Evolutionary conservation across 2,329 filamentous ascomycete species (phyloP).

Genomic region (Hypoxylon sp.): DNA sequence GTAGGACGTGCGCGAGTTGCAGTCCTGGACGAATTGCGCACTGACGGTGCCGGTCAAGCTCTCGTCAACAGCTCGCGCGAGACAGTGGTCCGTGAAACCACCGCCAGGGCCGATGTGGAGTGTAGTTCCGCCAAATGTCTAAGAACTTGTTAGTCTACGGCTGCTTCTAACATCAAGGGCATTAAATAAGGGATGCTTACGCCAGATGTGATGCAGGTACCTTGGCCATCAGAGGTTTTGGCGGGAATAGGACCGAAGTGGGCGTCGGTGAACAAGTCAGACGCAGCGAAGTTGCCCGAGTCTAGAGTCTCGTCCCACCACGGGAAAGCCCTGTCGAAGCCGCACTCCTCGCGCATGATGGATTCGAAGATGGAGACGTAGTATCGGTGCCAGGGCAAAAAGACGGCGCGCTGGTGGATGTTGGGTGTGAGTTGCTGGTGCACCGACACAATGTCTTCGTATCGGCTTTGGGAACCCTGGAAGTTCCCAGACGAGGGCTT

Average conservation of each 20-base stretch:
- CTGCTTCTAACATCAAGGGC: neutral
- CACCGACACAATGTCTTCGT: constrained; percentile 51
- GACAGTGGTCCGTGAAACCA: constrained; percentile 43
- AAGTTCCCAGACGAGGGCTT: constrained; percentile 43
- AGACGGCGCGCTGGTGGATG: constrained; percentile 48
- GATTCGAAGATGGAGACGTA: constrained; percentile 49
- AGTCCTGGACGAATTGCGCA: constrained; percentile 45
- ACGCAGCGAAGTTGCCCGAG: constrained; percentile 45
- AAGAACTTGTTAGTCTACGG: constrained; percentile 9
- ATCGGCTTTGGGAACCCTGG: constrained; percentile 44
- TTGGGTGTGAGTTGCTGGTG: constrained; percentile 48
- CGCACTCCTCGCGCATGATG: constrained; percentile 51
- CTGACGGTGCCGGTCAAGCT: constrained; percentile 44
- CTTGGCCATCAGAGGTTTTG: constrained; percentile 42
- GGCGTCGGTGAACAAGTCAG: constrained; percentile 44
- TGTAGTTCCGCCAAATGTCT: constrained; percentile 43
- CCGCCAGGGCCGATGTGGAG: constrained; percentile 47
- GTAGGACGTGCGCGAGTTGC: constrained; percentile 44
- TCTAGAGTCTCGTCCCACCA: constrained; percentile 54
- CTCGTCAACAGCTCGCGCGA: constrained; percentile 48
- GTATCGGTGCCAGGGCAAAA: constrained; percentile 53
- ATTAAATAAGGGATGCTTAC: constrained; percentile 36
- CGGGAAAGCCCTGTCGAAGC: constrained; percentile 48
- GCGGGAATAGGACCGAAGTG: constrained; percentile 45
- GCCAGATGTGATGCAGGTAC: constrained; percentile 47